Evolutionary conservation across 352 stramenopile species (phyloP).

Genomic region (Globisporangium radiosum): DNA sequence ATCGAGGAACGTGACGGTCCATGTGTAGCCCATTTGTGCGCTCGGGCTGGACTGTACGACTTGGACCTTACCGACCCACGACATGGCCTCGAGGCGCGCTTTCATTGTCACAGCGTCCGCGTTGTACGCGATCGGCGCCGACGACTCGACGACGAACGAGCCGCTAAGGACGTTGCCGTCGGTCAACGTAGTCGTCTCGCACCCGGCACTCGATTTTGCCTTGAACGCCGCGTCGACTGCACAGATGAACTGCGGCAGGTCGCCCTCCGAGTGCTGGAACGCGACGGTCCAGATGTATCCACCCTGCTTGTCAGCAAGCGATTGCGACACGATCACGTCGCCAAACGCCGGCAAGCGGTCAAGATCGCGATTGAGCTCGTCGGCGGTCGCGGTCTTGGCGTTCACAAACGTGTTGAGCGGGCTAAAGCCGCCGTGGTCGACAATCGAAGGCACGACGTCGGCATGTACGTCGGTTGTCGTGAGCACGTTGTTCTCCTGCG

Average conservation of each 20-base stretch:
- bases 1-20: slow-evolving; percentile 71
- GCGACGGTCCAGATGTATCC: slow-evolving; percentile 73
- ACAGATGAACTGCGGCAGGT: slow-evolving; percentile 73
- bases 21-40: slow-evolving; percentile 60
- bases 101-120: slow-evolving; percentile 41
- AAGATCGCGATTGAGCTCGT: slow-evolving; percentile 37
- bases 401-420: slow-evolving; percentile 44
- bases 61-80: slow-evolving; percentile 54
- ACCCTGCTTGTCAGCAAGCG: slow-evolving; percentile 56
- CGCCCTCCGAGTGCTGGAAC: slow-evolving; percentile 56
- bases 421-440: slow-evolving; percentile 48
- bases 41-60: slow-evolving; percentile 39
- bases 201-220: slow-evolving; percentile 18
- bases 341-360: slow-evolving; percentile 53
- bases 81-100: slow-evolving; percentile 43
- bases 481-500: slow-evolving; percentile 55
- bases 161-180: slow-evolving; percentile 72
- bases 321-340: slow-evolving; percentile 51
- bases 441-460: slow-evolving; percentile 24
- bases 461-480: slow-evolving; percentile 27
- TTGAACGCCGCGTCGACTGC: slow-evolving; percentile 38
- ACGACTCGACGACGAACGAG: slow-evolving; percentile 63
- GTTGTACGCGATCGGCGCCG: slow-evolving; percentile 49
- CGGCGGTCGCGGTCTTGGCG: slow-evolving; percentile 30
- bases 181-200: slow-evolving; percentile 54